phyloP scores from a whole-genome alignment of 768 basidiomycete species.

The Collybia nuda region DNA sequence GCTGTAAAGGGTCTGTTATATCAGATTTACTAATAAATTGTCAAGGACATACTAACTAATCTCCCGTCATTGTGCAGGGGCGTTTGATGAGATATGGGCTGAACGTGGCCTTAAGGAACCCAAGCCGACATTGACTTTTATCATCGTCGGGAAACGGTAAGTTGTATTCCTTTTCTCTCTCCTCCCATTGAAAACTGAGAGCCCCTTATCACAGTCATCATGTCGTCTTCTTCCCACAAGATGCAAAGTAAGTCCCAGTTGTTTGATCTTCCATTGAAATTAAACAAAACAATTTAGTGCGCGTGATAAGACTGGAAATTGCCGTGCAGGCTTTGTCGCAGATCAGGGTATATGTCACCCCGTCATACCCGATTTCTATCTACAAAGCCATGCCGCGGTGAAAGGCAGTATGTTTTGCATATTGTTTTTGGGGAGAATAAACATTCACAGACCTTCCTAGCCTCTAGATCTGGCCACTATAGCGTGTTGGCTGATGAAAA shows the following conservation, averaged over 20 bases:
- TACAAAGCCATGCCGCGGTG: slow-evolving; percentile 53
- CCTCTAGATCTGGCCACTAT: slow-evolving; percentile 56
- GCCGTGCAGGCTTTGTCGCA: slow-evolving; percentile 54
- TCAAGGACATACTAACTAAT: neutral
- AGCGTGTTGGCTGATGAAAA: slow-evolving; percentile 43
- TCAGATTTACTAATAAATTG: neutral
- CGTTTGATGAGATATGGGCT: slow-evolving; percentile 31
- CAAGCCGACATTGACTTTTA: slow-evolving; percentile 49
- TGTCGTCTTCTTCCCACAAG: too few species aligned
- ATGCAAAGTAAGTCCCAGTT: too few species aligned
- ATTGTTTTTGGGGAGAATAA: neutral
- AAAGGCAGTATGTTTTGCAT: slow-evolving; percentile 40
- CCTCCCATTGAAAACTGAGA: too few species aligned
- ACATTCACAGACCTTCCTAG: slow-evolving; percentile 23
- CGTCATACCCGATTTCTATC: slow-evolving; percentile 59
- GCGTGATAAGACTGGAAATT: slow-evolving; percentile 52
- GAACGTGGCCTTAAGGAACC: slow-evolving; percentile 23
- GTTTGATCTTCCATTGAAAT: neutral
- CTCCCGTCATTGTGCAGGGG: slow-evolving; percentile 20
- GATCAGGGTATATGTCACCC: slow-evolving; percentile 50
- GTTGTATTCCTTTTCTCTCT: neutral
- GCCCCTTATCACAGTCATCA: too few species aligned
- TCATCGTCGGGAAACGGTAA: slow-evolving; percentile 56
- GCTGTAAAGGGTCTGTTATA: slow-evolving; percentile 10
- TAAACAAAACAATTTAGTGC: slow-evolving; percentile 26